Evolutionary conservation across 148 eudicot species (phyloP), one percentile per base, ranked within the genome.

Genomic region (Silene uniflora): DNA sequence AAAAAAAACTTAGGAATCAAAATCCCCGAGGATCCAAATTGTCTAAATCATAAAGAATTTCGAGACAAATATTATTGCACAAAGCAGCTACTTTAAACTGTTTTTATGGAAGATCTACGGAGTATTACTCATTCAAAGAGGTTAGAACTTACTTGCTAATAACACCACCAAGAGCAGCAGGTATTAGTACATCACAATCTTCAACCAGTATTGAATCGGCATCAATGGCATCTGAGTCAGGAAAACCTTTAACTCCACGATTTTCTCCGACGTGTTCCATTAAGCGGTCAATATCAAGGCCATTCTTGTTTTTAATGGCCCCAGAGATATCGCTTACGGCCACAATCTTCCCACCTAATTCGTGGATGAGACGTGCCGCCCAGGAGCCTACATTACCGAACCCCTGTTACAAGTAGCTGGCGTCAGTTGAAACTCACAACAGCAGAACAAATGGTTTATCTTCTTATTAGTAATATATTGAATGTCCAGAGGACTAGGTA

Each of bases 91-190:
- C 73, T 22, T 23, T 21, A 11, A 9, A 22, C 1, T 16, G 1
- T 44, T 6, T 22, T 47, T 22, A 47, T 39, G 67, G 7, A n/a
- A 65, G 19, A 75, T 52, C n/a, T 32, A 32, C 35, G 35, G 35
- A 32, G 35, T 32, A 29, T 3, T 32, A 27, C 19, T 7, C 0
- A 62, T 32, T 7, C 55, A 12, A 3, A 75, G 17, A 75, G 19
- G 55, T 54, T 39, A 8, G 35, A 25, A 83, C 6, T 6, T 32
- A 94, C 98, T 81, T 90, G 85, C 91, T 96, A 73, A 96, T 96
- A 42, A 92, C 99, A 67, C 99, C 99, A 71, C 99, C 99, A 72
- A 96, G 98, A 73, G 99, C 99, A 19, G 99, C 99, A 25, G 99
- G 99, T 75, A 96, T 86, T 76, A 96, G 98, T 74, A 96, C 85